Percentiles rank a stretch among this genome's conserved stretches.
Evolutionary conservation across 352 stramenopile species (phyloP).

Genomic region (Phytophthora europaea): DNA sequence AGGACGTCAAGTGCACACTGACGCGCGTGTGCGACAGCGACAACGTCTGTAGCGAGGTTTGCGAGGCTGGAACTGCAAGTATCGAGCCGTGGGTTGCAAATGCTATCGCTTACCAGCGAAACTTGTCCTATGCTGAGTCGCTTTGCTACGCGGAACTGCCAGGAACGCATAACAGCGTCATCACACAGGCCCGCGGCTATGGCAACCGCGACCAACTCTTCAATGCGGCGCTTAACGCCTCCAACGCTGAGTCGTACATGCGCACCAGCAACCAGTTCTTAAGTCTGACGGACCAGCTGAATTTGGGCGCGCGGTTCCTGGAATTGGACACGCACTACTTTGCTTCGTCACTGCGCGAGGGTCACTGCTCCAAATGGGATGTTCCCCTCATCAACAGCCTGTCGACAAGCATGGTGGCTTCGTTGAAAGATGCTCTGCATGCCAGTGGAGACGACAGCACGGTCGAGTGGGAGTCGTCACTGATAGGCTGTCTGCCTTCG

Average conservation of each 20-base stretch:
- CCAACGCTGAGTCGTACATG: constrained; percentile 55
- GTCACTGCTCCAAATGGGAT: constrained; percentile 65
- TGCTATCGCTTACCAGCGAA: constrained; percentile 65
- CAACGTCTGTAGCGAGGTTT: constrained; percentile 71
- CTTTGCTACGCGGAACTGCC: constrained; percentile 72
- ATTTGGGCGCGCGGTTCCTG: constrained; percentile 69
- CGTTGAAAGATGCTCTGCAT: constrained; percentile 41
- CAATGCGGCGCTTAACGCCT: constrained; percentile 56
- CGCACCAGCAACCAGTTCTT: constrained; percentile 77
- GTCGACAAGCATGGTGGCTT: constrained; percentile 36
- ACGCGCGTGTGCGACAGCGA: constrained; percentile 54
- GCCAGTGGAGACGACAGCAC: constrained; percentile 34
- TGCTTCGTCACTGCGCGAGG: constrained; percentile 52
- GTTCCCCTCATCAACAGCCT: constrained; percentile 56
- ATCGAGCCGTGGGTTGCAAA: constrained; percentile 67
- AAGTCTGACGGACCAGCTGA: constrained; percentile 74
- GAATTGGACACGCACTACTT: constrained; percentile 87
- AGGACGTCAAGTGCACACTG: constrained; percentile 52
- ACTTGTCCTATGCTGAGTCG: constrained; percentile 60
- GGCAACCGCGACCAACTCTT: constrained; percentile 76
- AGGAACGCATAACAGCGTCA: constrained; percentile 76
- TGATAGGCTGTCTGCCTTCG: constrained; percentile 75
- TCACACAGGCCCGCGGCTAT: constrained; percentile 63
- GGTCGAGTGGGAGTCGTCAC: constrained; percentile 51
- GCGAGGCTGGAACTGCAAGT: constrained; percentile 51